phyloP scores from a whole-genome alignment of 1,284 basidiomycete genomes.

The Kwoniella shivajii region DNA sequence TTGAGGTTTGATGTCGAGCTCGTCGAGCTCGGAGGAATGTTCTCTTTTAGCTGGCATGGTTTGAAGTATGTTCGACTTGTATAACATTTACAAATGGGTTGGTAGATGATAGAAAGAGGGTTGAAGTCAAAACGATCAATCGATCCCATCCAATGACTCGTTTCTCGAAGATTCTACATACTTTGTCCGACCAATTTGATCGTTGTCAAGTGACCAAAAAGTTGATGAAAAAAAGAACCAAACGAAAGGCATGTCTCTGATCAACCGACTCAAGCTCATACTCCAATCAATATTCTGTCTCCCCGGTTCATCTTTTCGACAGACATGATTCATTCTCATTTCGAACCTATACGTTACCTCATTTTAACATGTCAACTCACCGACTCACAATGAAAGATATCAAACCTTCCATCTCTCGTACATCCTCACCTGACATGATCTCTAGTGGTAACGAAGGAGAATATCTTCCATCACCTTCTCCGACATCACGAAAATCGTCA shows the following conservation, averaged over 20 bases:
- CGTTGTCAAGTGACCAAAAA: no score
- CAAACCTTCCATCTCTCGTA: neutral
- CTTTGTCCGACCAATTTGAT: no score
- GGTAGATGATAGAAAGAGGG: neutral
- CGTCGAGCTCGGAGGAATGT: neutral
- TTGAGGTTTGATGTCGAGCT: neutral
- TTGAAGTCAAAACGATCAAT: neutral
- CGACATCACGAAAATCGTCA: neutral
- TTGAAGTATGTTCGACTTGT: neutral
- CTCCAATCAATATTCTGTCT: no score
- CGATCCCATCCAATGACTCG: no score
- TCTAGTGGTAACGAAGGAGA: neutral
- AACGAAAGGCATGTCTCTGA: no score
- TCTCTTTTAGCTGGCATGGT: neutral
- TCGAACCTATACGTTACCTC: neutral
- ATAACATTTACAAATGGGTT: neutral
- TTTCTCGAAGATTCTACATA: no score
- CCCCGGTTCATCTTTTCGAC: no score
- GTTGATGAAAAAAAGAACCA: no score
- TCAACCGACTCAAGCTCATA: no score
- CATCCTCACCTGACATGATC: neutral
- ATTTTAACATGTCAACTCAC: neutral
- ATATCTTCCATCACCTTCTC: conserved; percentile 11
- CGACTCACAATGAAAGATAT: neutral
- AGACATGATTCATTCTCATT: no score